Conservation (phyloP, 2,329 filamentous ascomycete species). For the Dactylonectria estremocensis region DNA sequence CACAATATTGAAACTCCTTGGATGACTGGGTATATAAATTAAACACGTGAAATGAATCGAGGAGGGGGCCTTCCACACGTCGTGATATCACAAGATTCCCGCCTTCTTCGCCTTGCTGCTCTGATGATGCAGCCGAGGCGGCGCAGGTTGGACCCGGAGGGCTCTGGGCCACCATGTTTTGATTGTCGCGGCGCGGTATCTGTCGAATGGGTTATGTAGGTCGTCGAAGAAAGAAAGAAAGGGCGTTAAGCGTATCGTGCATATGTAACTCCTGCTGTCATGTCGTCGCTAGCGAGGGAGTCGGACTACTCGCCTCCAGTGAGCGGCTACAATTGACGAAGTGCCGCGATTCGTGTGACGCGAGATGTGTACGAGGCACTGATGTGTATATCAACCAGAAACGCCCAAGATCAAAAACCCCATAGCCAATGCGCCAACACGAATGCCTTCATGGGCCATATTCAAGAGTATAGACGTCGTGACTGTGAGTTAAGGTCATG, state of each 20-base stretch:
- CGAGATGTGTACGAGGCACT: slow-evolving; percentile 33
- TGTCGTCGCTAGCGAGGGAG: slow-evolving; percentile 10
- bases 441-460: slow-evolving; percentile 43
- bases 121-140: slow-evolving; percentile 20
- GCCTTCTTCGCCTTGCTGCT: slow-evolving; percentile 15
- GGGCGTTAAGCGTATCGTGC: slow-evolving; percentile 27
- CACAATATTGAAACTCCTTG: slow-evolving; percentile 38
- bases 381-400: slow-evolving; percentile 36
- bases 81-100: slow-evolving; percentile 33
- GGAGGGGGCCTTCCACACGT: slow-evolving; percentile 32
- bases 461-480: slow-evolving; percentile 47
- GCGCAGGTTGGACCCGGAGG: neutral
- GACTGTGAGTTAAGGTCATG: slow-evolving; percentile 43
- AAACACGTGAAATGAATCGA: slow-evolving; percentile 43
- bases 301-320: slow-evolving; percentile 17
- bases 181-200: slow-evolving; percentile 31
- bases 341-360: slow-evolving; percentile 27
- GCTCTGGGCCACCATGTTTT: neutral
- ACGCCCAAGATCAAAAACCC: slow-evolving; percentile 53
- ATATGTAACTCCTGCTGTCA: slow-evolving; percentile 12
- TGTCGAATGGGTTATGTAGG: slow-evolving; percentile 36
- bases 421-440: slow-evolving; percentile 54
- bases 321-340: slow-evolving; percentile 18
- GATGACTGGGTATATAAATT: slow-evolving; percentile 49
- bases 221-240: slow-evolving; percentile 33